Evolutionary conservation across 148 eudicot species (phyloP).

Genomic region (Fallopia convolvulus): DNA sequence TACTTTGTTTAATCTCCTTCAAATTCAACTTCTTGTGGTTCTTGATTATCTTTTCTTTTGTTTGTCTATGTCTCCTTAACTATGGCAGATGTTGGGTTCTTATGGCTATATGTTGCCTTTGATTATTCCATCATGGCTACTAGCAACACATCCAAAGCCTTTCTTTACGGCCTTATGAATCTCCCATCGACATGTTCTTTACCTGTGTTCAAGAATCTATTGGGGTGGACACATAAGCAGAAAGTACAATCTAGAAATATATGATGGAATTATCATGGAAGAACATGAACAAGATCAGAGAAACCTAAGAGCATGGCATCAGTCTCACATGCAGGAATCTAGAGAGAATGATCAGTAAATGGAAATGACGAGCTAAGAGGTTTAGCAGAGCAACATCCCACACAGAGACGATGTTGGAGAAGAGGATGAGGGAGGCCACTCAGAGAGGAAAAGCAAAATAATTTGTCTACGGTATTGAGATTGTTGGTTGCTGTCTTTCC

Average conservation of each 20-base stretch:
- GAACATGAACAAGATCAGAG: conserved; percentile 14
- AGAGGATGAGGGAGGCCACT: no score
- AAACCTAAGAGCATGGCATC: conserved; percentile 20
- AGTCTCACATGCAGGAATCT: conserved; percentile 23
- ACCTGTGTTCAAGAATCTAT: no score
- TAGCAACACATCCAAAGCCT: no score
- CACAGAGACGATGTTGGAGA: background rate
- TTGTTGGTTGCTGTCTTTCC: conserved; percentile 50
- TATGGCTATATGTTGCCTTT: conserved; percentile 57
- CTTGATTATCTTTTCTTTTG: background rate
- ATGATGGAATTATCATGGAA: conserved; percentile 19
- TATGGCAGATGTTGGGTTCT: conserved; percentile 61
- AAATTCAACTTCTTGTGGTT: background rate
- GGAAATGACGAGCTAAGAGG: conserved; percentile 4
- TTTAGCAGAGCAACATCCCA: background rate
- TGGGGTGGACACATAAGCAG: no score
- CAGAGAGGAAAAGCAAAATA: no score
- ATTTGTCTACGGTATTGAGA: conserved; percentile 44
- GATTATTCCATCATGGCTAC: conserved; percentile 43
- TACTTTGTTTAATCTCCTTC: background rate
- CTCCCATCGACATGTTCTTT: conserved; percentile 46
- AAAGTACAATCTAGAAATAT: no score
- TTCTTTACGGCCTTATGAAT: conserved; percentile 23
- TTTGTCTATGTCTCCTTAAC: no score
- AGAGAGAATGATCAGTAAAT: conserved; percentile 10